These are phyloP conservation scores for Citrus sp. DNA, from an alignment of 345 rosid genomes.

Conservation along the genomic window DNA sequence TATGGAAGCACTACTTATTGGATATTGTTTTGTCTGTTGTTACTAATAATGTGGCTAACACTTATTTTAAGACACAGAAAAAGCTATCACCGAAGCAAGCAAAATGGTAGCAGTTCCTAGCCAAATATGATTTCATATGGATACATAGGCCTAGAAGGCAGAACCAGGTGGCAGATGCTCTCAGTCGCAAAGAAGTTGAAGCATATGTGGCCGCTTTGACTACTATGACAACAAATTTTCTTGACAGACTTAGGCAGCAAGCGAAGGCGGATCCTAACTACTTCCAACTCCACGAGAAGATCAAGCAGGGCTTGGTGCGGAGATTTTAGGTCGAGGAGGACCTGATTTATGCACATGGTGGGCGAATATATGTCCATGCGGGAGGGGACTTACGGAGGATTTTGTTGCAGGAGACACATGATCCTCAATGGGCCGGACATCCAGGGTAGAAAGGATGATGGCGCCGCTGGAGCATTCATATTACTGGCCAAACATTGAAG, in stretches of 20 bases:
- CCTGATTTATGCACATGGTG: not conserved
- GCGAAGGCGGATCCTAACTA: not conserved
- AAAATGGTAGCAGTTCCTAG: accelerated
- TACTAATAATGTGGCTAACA: too few species aligned
- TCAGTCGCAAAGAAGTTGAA: not conserved
- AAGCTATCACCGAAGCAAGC: too few species aligned
- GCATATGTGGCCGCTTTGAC: not conserved
- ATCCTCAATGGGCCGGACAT: too few species aligned
- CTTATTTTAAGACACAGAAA: too few species aligned
- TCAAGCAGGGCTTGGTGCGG: not conserved
- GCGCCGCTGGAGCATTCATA: too few species aligned
- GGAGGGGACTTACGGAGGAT: not conserved
- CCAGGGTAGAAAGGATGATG: not conserved
- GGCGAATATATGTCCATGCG: too few species aligned
- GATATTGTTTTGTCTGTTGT: too few species aligned
- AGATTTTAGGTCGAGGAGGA: not conserved
- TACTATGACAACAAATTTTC: accelerated
- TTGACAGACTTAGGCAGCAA: not conserved
- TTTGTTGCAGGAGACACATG: too few species aligned
- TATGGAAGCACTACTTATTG: too few species aligned
- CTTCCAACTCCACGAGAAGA: not conserved
- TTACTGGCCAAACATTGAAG: not conserved
- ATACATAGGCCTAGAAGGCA: not conserved
- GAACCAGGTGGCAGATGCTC: not conserved
- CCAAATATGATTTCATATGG: too few species aligned